Evolutionary conservation across 139 green algal genomes (phyloP).

Genomic region (Micromonas commoda): DNA sequence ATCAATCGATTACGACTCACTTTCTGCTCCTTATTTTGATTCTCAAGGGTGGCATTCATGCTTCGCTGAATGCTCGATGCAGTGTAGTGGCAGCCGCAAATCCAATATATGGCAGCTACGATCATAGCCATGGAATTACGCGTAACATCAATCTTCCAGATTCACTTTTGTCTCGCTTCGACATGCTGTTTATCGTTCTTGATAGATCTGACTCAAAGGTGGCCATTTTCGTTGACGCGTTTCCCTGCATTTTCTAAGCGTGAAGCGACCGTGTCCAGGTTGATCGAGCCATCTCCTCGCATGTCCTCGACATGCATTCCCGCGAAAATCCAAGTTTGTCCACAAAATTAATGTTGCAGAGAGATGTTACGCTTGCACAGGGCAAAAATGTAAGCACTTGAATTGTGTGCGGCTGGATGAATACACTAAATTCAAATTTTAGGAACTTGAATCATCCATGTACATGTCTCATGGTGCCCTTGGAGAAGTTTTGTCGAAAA

Average conservation of each 20-base stretch:
- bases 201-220: constrained; percentile 68
- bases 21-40: too few relatives aligned
- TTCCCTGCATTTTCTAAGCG: too few relatives aligned
- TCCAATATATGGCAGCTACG: constrained; percentile 51
- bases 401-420: not conserved
- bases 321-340: not conserved
- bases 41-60: constrained; percentile 80
- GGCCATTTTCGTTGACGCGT: not conserved
- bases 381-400: not conserved
- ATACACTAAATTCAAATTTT: not conserved
- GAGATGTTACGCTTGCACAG: not conserved
- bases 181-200: constrained; percentile 94
- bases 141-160: constrained; percentile 95
- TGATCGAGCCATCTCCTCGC: constrained; percentile 57
- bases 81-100: constrained; percentile 84
- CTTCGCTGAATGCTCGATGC: constrained; percentile 92
- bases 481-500: not conserved
- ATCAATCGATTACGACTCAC: too few relatives aligned
- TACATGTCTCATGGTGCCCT: not conserved
- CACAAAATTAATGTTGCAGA: not conserved
- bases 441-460: not conserved
- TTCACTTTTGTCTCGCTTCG: constrained; percentile 94
- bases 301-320: constrained; percentile 82
- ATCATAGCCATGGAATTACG: constrained; percentile 69
- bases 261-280: constrained; percentile 26